phyloP scores from a whole-genome alignment of 2,329 filamentous ascomycete species.

The Anthostomella pinea region DNA sequence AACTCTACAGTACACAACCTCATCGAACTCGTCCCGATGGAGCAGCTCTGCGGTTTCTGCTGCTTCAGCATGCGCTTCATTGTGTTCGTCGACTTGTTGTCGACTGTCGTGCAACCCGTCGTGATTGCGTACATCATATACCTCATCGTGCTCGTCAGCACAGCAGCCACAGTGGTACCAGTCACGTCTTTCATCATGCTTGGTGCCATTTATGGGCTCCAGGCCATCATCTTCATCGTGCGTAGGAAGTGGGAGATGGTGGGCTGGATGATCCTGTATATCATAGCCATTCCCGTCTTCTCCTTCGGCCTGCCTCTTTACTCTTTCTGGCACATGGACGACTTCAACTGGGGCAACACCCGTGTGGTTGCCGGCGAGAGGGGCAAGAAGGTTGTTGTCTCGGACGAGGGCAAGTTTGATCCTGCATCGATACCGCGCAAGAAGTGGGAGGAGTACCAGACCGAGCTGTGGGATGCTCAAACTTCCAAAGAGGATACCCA shows the following conservation, averaged over 20 bases:
- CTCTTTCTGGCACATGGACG: conserved; percentile 99
- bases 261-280: conserved; percentile 97
- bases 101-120: conserved; percentile 88
- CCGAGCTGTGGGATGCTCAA: conserved; percentile 94
- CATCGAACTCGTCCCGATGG: conserved; percentile 88
- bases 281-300: conserved; percentile 88
- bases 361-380: conserved; percentile 93
- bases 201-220: conserved; percentile 93
- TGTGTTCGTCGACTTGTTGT: conserved; percentile 89
- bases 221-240: conserved; percentile 94
- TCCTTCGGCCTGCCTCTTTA: conserved; percentile 87
- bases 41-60: conserved; percentile 97
- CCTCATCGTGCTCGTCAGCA: conserved; percentile 71
- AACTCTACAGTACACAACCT: conserved; percentile 99
- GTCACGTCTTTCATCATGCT: conserved; percentile 86
- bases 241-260: conserved; percentile 99
- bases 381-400: conserved; percentile 87
- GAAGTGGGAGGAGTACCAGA: conserved; percentile 99
- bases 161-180: conserved; percentile 64
- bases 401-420: conserved; percentile 97
- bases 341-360: conserved; percentile 99
- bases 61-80: conserved; percentile 99
- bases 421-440: conserved; percentile 89
- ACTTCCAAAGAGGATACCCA: conserved; percentile 76
- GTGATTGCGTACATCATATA: conserved; percentile 88